Percentiles rank a stretch among this genome's conserved stretches.
phyloP scores from a whole-genome alignment of 768 basidiomycete genomes.

The Punctularia strigosozonata region DNA sequence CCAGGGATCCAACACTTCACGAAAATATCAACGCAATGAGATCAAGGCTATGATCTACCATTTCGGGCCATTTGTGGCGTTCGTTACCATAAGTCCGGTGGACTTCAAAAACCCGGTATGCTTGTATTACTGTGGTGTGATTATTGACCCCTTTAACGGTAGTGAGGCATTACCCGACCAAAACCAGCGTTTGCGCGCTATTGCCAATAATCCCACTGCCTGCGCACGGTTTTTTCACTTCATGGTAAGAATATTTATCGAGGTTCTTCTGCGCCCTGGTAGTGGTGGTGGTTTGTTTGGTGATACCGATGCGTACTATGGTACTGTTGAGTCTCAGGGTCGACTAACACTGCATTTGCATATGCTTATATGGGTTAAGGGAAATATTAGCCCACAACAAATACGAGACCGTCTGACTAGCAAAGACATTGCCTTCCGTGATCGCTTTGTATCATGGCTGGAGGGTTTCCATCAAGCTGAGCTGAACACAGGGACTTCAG shows the following conservation, averaged over 20 bases:
- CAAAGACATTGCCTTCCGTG: conserved; percentile 14
- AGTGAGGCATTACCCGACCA: too few relatives aligned
- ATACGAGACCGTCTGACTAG: conserved; percentile 17
- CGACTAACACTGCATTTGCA: conserved; percentile 10
- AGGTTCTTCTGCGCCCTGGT: conserved; percentile 2
- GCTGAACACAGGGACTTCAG: conserved; percentile 15
- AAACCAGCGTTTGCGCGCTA: conserved; percentile 1
- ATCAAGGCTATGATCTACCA: too few relatives aligned
- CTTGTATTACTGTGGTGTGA: conserved; percentile 22
- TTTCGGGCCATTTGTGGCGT: too few relatives aligned
- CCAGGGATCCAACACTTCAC: too few relatives aligned
- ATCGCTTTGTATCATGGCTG: conserved; percentile 16
- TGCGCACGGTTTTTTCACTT: conserved; percentile 10
- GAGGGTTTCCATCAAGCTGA: conserved; percentile 21
- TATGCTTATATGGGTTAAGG: conserved; percentile 9
- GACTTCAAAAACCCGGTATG: conserved; percentile 20
- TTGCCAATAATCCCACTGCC: conserved; percentile 8
- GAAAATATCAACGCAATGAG: too few relatives aligned
- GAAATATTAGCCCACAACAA: conserved; percentile 16
- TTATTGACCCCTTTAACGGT: conserved; percentile 11
- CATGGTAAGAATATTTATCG: conserved; percentile 8
- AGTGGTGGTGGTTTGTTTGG: conserved; percentile 4
- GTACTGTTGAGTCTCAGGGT: conserved; percentile 9
- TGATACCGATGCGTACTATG: conserved; percentile 7
- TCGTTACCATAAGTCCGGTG: conserved; percentile 21